A percentile compares a stretch with the other conserved stretches of the same genome.
These are phyloP conservation scores for Ganoderma resinaceum DNA, from an alignment of 1,284 basidiomycete genomes.

Conservation along the genomic window DNA sequence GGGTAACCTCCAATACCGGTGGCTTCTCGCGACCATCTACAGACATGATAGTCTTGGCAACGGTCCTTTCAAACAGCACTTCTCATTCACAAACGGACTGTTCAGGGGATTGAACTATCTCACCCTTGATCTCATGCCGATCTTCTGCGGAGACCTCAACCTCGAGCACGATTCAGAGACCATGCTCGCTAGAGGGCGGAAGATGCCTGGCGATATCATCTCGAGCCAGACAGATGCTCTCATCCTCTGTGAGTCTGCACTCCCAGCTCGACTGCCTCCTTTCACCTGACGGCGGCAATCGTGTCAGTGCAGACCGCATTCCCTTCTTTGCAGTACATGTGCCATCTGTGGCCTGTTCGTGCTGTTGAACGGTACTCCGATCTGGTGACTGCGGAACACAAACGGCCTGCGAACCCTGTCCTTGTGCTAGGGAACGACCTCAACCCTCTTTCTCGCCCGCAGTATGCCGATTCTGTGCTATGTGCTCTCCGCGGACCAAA, in stretches of 20 bases:
- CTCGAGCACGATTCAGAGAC: conserved; percentile 22
- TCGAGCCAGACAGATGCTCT: neutral
- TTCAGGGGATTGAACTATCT: neutral
- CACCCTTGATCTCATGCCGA: conserved; percentile 20
- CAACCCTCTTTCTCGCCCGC: neutral
- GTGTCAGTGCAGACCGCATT: conserved; percentile 8
- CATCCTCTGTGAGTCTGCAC: neutral
- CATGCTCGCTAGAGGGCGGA: conserved; percentile 5
- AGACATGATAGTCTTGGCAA: neutral
- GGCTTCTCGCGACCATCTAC: neutral
- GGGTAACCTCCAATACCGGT: neutral
- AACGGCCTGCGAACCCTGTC: neutral
- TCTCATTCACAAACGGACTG: neutral
- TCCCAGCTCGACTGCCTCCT: neutral
- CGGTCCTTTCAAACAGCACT: neutral
- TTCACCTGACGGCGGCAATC: neutral
- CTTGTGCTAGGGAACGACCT: neutral
- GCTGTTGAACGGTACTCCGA: conserved; percentile 26
- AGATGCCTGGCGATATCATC: conserved; percentile 9
- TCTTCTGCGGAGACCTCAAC: conserved; percentile 14
- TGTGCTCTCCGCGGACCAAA: neutral
- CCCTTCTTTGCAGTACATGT: conserved; percentile 16
- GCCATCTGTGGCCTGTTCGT: conserved; percentile 13
- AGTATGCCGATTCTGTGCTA: neutral
- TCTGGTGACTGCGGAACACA: conserved; percentile 9